Conservation (phyloP, 2,329 filamentous ascomycete genomes). For the Penicillium sp. region DNA sequence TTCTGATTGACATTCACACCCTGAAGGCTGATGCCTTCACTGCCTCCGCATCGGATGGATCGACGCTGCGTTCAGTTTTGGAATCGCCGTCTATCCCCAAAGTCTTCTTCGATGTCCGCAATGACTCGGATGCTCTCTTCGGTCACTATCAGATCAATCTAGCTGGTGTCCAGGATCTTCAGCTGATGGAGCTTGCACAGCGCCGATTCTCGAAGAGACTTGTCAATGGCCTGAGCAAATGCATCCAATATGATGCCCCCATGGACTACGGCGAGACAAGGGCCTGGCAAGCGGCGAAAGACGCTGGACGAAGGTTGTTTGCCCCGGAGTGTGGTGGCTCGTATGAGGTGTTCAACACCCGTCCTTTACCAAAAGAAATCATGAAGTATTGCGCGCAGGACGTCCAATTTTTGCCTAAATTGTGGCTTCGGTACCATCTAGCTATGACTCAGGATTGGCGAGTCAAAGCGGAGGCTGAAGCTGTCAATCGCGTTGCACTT, state of each 20-base stretch:
- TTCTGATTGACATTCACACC: constrained; percentile 44
- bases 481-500: too few relatives aligned
- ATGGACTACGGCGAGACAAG: constrained; percentile 12
- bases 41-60: constrained; percentile 22
- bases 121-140: constrained; percentile 53
- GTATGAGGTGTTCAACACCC: constrained; percentile 10
- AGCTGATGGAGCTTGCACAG: constrained; percentile 51
- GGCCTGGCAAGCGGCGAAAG: constrained; percentile 18
- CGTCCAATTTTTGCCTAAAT: constrained; percentile 4
- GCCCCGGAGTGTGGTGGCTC: constrained; percentile 3
- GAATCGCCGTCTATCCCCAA: constrained; percentile 45
- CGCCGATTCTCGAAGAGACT: constrained; percentile 18
- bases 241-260: constrained; percentile 30
- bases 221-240: constrained; percentile 37
- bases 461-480: too few relatives aligned
- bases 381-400: constrained; percentile 8
- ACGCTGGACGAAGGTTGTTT: constrained; percentile 12
- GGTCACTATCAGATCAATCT: constrained; percentile 43
- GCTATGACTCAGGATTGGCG: too few relatives aligned
- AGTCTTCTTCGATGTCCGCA: constrained; percentile 55
- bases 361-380: constrained; percentile 6
- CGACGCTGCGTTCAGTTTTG: constrained; percentile 40
- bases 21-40: constrained; percentile 39
- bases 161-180: constrained; percentile 48
- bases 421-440: too few relatives aligned